Evolutionary conservation across 352 stramenopile species (phyloP).

Genomic region (Phytophthora sansomeana): DNA sequence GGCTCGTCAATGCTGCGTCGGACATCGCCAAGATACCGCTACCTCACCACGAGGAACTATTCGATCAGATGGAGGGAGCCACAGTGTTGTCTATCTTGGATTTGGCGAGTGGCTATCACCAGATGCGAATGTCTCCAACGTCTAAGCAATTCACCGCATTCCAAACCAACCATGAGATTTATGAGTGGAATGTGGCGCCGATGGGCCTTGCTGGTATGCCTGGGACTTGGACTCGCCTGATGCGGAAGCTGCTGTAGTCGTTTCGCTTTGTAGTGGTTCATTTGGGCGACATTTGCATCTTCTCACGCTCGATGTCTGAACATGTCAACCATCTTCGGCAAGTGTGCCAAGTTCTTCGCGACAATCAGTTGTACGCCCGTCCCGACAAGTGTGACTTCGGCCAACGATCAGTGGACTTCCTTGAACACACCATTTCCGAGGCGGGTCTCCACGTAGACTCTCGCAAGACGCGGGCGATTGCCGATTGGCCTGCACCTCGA

Average conservation of each 20-base stretch:
- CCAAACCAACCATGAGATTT: background rate
- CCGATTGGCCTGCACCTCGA: constrained; percentile 4
- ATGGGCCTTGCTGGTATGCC: background rate
- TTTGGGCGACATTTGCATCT: background rate
- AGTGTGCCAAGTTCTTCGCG: constrained; percentile 28
- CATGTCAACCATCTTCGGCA: background rate
- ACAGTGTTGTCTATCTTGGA: background rate
- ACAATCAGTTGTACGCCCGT: too few species aligned
- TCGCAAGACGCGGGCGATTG: constrained; percentile 31
- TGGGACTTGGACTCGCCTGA: background rate
- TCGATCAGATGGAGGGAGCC: constrained; percentile 11
- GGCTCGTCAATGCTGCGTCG: background rate
- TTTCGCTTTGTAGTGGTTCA: background rate
- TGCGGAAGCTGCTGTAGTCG: background rate
- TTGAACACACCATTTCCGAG: constrained; percentile 30
- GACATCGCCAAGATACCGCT: constrained; percentile 19
- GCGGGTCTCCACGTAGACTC: constrained; percentile 23
- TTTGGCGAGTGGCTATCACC: background rate
- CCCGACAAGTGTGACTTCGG: constrained; percentile 35
- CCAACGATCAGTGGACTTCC: constrained; percentile 23
- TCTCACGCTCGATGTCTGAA: background rate
- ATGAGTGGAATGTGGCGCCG: background rate
- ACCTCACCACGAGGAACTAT: constrained; percentile 18
- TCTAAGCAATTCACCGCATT: background rate
- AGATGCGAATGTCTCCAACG: background rate